Evolutionary conservation across 2,329 filamentous ascomycete genomes (phyloP).

Genomic region (Colletotrichum gigasporum): DNA sequence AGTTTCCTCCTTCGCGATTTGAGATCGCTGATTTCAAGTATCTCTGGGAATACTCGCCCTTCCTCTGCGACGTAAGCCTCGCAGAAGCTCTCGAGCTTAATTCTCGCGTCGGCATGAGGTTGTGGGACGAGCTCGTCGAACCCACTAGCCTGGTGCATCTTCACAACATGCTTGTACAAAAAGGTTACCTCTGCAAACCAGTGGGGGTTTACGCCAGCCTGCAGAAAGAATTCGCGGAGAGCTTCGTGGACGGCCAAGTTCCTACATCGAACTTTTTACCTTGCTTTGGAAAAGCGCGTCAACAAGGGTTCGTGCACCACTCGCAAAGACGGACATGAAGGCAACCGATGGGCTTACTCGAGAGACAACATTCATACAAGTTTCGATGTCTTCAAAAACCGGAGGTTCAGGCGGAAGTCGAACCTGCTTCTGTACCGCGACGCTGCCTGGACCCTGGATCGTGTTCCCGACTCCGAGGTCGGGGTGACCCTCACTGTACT

Average conservation of each 20-base stretch:
- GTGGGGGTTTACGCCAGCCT: conserved; percentile 44
- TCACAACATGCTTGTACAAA: conserved; percentile 57
- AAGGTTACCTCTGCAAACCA: conserved; percentile 45
- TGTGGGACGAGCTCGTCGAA: conserved; percentile 53
- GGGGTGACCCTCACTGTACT: too few species aligned
- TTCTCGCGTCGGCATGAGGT: conserved; percentile 42
- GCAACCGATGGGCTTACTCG: not conserved
- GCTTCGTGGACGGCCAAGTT: not conserved
- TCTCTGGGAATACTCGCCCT: conserved; percentile 59
- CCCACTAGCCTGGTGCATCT: conserved; percentile 52
- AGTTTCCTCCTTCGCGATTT: conserved; percentile 53
- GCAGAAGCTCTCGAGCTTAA: conserved; percentile 52
- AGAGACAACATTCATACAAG: not conserved
- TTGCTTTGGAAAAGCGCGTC: not conserved
- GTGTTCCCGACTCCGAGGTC: conserved; percentile 46
- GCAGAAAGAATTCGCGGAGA: not conserved
- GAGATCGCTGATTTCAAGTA: conserved; percentile 50
- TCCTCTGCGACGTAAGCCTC: conserved; percentile 55
- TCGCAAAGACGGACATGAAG: too few species aligned
- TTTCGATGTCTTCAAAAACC: conserved; percentile 28
- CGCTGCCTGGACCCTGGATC: conserved; percentile 45
- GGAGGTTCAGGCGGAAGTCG: conserved; percentile 46
- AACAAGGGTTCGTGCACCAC: conserved; percentile 17
- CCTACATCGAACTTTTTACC: not conserved
- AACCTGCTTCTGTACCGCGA: conserved; percentile 40